Base-by-base conservation (phyloP, 352 stramenopile species). In the Phytophthora colocasiae region DNA sequence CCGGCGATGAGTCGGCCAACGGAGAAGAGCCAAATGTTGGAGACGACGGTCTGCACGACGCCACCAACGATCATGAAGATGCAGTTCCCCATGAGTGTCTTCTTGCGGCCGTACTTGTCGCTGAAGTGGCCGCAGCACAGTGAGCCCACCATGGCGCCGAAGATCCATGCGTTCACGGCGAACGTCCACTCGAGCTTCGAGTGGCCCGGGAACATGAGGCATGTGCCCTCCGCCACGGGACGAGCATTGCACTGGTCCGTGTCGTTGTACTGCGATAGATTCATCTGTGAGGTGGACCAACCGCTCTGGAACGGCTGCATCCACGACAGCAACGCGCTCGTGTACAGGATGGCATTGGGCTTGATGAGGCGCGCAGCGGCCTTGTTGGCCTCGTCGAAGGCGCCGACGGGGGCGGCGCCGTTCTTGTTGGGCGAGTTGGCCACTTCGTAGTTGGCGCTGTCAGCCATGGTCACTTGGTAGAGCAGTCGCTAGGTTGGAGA, bases 141-240 rank as follows among this genome's bases (percentile, higher is more conserved):
- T 14, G 38, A 43, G n/a, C 38, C 38, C 14, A 43, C 38, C 38
- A 43, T 43, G 38, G 38, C 38, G 38, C 38, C 38, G 38, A 43
- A 43, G 38, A 43, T 43, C 38, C 38, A 43, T 2, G 38, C 38
- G 38, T 43, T 43, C 38, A 43, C 38, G 38, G 38, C 38, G 38
- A 43, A 43, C 38, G 38, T 43, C 38, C 38, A 43, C 38, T 43
- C 38, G 38, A 43, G 38, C 38, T 43, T 43, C 14, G 38, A 43
- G 38, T 43, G 38, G 12, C 38, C 38, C 14, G 38, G 38, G 38
- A 43, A 43, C 38, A 43, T 43, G 38, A 43, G 38, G 38, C 38
- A 43, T 5, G 38, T 43, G 12, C 38, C 38, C 14, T 43, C 38
- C 12, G 38, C 38, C 38, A 43, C 38, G 6, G 38, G 38, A 7